Evolutionary conservation across 2,329 filamentous ascomycete genomes (phyloP).

Genomic region (Diaporthe vaccinii): DNA sequence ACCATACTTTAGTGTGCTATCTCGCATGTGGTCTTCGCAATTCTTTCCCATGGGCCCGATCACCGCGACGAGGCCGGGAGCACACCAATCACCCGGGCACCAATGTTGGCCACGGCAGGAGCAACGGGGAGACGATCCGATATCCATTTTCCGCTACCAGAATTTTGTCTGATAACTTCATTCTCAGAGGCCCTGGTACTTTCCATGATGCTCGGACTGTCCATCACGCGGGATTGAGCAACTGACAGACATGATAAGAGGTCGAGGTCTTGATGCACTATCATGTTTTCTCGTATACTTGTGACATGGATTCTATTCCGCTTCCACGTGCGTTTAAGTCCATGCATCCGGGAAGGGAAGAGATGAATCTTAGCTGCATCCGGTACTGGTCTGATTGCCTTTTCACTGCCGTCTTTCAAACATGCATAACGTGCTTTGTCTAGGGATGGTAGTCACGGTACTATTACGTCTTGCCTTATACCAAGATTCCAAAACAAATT

Average conservation of each 20-base stretch:
- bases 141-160: not conserved
- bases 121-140: not conserved
- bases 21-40: not conserved
- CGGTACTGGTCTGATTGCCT: not conserved
- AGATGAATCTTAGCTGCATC: not conserved
- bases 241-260: not conserved
- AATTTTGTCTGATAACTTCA: too few species aligned
- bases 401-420: not conserved
- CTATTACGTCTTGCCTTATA: not conserved
- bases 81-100: not conserved
- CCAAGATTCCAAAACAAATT: too few species aligned
- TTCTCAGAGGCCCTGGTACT: too few species aligned
- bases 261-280: not conserved
- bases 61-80: not conserved
- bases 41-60: not conserved
- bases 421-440: not conserved
- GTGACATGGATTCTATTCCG: not conserved
- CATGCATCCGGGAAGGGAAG: not conserved
- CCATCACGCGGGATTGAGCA: not conserved
- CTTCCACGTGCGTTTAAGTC: not conserved
- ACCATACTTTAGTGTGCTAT: not conserved
- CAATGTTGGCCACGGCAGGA: not conserved
- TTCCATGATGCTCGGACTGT: too few species aligned
- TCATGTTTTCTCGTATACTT: too few species aligned
- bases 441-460: not conserved